Evolutionary conservation across 345 rosid genomes (phyloP), one percentile per base, ranked within the genome.

Genomic region (Linum tenue): DNA sequence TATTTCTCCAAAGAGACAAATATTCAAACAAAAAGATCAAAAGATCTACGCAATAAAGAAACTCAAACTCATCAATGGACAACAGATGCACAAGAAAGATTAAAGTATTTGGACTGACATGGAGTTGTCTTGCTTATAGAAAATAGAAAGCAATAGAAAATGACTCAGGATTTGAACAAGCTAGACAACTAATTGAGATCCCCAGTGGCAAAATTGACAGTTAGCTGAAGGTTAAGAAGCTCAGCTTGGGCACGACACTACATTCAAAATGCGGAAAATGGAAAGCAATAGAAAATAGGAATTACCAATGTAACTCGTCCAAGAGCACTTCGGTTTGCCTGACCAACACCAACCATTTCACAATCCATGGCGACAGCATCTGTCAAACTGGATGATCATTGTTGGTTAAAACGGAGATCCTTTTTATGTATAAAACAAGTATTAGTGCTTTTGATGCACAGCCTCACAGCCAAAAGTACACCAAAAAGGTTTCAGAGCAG

Each of bases 311-410:
- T 77, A 67, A 90, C 86, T 66, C 99, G 80, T 81, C 97, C 99
- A 57, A 94, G 95, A 58, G 99, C 99, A 39, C 97, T 90, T 76
- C 80, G 88, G 68, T 83, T 94, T 80, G 90, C 96, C 73, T 79
- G 90, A 69, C 88, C 78, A 10, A 90, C 84, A 63, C 99, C 99
- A 75, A 94, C 99, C 99, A 94, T 90, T 81, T 94, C 99, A 35
- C 99, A 94, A 65, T 94, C 97, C 90, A 94, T 88, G 55, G 91
- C 99, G 62, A 94, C 74, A 63, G 65, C 92, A 78, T 84, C 90
- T 69, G 97, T 86, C 81, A 86, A 37, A 81, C 97, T 94, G 91
- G 3, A 9, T 48, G 53, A 48, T 64, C 44, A 71, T 37, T 57
- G 56, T 68, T 67, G 63, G 68, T 69, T 22, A 68, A 74, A 62